Evolutionary conservation across 2,329 filamentous ascomycete species (phyloP).

Genomic region (Trichoderma endophyticum): DNA sequence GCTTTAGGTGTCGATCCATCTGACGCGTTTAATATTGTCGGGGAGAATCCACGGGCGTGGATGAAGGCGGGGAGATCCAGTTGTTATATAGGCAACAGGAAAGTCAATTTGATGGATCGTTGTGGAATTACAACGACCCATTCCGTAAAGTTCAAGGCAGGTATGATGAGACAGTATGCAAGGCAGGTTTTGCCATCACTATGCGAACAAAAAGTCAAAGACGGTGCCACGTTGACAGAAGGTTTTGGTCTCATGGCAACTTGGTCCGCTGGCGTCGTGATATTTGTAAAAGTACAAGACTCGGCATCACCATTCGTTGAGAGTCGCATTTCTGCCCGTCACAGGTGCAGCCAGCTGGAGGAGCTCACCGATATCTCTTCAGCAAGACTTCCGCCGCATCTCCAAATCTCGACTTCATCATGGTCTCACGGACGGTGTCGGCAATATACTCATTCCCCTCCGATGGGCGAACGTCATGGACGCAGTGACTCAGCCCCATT

Average conservation of each 20-base stretch:
- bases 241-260: background rate
- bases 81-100: background rate
- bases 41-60: background rate
- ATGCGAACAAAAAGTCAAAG: background rate
- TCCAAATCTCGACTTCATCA: background rate
- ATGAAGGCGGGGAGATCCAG: background rate
- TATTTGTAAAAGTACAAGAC: background rate
- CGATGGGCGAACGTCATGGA: background rate
- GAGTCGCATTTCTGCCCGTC: background rate
- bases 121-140: background rate
- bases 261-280: background rate
- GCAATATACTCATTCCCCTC: constrained; percentile 3
- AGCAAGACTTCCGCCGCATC: background rate
- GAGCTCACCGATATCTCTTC: background rate
- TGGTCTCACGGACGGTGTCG: background rate
- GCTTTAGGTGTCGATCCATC: background rate
- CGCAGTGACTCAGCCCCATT: background rate
- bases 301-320: background rate
- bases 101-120: background rate
- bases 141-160: background rate
- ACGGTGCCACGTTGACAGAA: background rate
- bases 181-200: background rate
- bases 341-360: background rate
- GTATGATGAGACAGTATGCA: background rate
- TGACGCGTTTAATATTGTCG: background rate